Base-by-base conservation (phyloP, 2,329 filamentous ascomycete genomes). In the Orbilia quercus region DNA sequence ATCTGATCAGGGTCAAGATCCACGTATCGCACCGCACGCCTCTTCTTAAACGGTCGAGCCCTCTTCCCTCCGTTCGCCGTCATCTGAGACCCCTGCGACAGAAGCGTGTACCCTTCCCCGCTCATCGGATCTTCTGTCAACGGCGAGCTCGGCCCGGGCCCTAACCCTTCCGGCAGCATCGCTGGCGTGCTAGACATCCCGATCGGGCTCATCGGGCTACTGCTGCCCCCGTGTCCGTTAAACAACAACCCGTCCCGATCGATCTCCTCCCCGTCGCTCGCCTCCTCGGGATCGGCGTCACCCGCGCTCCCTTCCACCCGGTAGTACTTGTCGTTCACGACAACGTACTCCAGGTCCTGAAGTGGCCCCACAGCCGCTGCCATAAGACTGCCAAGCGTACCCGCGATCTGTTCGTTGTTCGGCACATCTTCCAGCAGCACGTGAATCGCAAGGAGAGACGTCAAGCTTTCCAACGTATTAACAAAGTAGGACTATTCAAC, bases 271-370 rank as follows among this genome's bases (percentile, higher is more conserved):
- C 34, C 16, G 50, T 74, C 70, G n/a, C 70, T 69, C 2, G 63
- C 70, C 28, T 74, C 70, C n/a, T 74, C 70, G 4, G 64, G 62
- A 22, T 74, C 70, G 12, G n/a, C 53, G 38, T 74, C 70, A 22
- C 70, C 70, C 12, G 70, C 62, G 34, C 70, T 74, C 7, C 70
- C 70, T 23, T 74, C 70, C 31, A 74, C 70, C 6, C 70, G 62
- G 40, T 67, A 74, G 22, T 74, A 74, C 42, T 74, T 74, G 28
- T 74, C 70, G 36, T 74, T 74, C 9, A 74, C 70, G 14, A 74
- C 70, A 28, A 74, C 70, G 23, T 74, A 74, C 16, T 74, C 70
- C 1, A 74, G 51, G 58, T 74, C 70, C 22, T 74, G 70, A 22
- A 74, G 63, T 14, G 70, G 63, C 0, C 70, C 70, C 7, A 74